Conservation (phyloP, 352 stramenopile species). For the Globisporangium abappressorium region DNA sequence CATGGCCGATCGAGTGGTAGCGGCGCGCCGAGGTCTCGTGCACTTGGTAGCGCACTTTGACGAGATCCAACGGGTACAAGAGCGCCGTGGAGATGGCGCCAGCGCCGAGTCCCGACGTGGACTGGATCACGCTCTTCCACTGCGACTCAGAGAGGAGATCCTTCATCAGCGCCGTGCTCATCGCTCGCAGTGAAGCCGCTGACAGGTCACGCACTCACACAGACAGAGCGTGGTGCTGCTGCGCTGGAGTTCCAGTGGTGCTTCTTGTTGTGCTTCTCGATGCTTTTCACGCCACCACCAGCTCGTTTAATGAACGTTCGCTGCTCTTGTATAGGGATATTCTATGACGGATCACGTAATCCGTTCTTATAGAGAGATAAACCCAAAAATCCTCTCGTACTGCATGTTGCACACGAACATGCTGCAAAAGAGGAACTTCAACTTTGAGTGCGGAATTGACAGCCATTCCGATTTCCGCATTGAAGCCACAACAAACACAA, state of each 20-base stretch:
- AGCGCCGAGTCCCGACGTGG: constrained; percentile 64
- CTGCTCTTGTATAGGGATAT: constrained; percentile 9
- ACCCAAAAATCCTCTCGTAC: background rate
- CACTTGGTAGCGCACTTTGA: constrained; percentile 98
- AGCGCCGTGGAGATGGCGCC: constrained; percentile 78
- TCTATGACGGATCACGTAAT: constrained; percentile 5
- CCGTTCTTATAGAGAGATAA: constrained; percentile 1
- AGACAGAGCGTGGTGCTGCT: background rate
- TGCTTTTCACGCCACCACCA: constrained; percentile 17
- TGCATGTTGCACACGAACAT: constrained; percentile 7
- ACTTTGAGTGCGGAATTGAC: background rate
- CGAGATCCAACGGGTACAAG: constrained; percentile 96
- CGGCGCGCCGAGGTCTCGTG: constrained; percentile 79
- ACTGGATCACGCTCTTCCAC: constrained; percentile 67
- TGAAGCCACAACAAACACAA: background rate
- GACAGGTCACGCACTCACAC: background rate
- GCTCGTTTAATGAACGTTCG: constrained; percentile 7
- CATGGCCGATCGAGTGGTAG: constrained; percentile 69
- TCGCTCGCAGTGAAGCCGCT: background rate
- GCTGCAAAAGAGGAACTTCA: background rate
- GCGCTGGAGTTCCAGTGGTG: background rate
- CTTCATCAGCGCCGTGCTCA: constrained; percentile 23
- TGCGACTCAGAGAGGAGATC: constrained; percentile 58
- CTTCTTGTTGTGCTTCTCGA: background rate
- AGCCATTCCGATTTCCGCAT: background rate